These are phyloP conservation scores for Aspergillus arachidicola DNA, from an alignment of 2,329 filamentous ascomycete genomes.

Conservation along the genomic window DNA sequence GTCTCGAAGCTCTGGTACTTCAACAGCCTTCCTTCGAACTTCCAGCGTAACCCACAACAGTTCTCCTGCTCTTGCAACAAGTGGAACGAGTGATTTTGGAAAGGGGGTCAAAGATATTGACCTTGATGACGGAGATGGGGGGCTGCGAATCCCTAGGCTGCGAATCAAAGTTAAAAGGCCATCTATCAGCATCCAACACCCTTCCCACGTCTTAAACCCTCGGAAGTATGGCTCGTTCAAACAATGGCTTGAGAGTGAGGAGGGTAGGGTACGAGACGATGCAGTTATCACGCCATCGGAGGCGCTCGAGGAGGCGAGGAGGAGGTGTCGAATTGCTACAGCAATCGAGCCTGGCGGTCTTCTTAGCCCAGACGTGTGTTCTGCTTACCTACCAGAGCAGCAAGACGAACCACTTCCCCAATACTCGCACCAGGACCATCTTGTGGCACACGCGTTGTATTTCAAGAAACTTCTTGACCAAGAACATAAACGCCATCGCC, in stretches of 20 bases:
- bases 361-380: conserved; percentile 70
- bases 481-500: conserved; percentile 76
- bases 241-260: conserved; percentile 65
- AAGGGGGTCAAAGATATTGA: conserved; percentile 7
- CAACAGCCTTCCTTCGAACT: conserved; percentile 19
- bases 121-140: conserved; percentile 24
- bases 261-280: conserved; percentile 47
- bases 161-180: conserved; percentile 56
- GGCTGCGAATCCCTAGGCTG: conserved; percentile 36
- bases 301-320: conserved; percentile 67
- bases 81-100: conserved; percentile 16
- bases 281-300: conserved; percentile 59
- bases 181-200: conserved; percentile 53
- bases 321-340: conserved; percentile 70
- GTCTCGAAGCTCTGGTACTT: conserved; percentile 32
- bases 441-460: conserved; percentile 75
- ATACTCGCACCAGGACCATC: conserved; percentile 85
- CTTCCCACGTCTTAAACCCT: conserved; percentile 50
- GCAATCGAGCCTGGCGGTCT: conserved; percentile 76
- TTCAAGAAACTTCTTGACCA: conserved; percentile 78
- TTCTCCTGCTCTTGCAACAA: conserved; percentile 10
- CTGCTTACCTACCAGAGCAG: conserved; percentile 71
- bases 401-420: conserved; percentile 74
- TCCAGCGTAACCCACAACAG: conserved; percentile 23
- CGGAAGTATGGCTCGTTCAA: conserved; percentile 56